Conservation (phyloP, 2,329 filamentous ascomycete genomes). For the Talaromyces islandicus region DNA sequence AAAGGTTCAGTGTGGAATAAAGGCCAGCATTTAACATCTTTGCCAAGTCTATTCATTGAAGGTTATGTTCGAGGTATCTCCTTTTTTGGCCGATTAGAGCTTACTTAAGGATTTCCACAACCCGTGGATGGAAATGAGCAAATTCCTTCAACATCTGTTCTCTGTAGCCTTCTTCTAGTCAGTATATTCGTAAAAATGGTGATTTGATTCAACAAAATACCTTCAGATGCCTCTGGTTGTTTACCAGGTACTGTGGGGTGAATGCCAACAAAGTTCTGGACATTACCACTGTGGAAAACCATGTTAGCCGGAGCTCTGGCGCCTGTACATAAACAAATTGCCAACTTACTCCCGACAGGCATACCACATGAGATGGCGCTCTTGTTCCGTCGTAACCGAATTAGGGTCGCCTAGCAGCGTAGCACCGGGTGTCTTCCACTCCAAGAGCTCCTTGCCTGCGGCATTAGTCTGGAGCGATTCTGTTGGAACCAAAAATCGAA, state of each 20-base stretch:
- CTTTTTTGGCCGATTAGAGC: background rate
- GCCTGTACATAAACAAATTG: background rate
- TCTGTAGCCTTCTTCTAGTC: slow-evolving; percentile 11
- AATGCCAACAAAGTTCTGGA: slow-evolving; percentile 26
- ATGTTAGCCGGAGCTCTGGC: background rate
- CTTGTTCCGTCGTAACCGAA: slow-evolving; percentile 3
- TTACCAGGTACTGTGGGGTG: slow-evolving; percentile 8
- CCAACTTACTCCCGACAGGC: slow-evolving; percentile 19
- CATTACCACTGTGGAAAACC: slow-evolving; percentile 14
- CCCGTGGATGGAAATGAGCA: slow-evolving; percentile 17
- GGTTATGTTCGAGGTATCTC: background rate
- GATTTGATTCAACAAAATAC: background rate
- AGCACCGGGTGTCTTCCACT: slow-evolving; percentile 13
- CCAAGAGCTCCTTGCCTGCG: slow-evolving; percentile 32
- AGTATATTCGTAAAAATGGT: background rate
- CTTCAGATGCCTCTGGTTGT: background rate
- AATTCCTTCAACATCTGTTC: slow-evolving; percentile 20
- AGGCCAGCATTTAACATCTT: slow-evolving; percentile 20
- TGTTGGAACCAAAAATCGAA: slow-evolving; percentile 19
- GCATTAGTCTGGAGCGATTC: slow-evolving; percentile 23
- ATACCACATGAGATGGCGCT: slow-evolving; percentile 26
- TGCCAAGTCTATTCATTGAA: slow-evolving; percentile 6
- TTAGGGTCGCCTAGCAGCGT: slow-evolving; percentile 17
- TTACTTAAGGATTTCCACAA: slow-evolving; percentile 17
- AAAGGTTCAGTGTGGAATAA: slow-evolving; percentile 22